Base-by-base conservation (phyloP, 352 stramenopile genomes). In the Phytopythium helicoides region DNA sequence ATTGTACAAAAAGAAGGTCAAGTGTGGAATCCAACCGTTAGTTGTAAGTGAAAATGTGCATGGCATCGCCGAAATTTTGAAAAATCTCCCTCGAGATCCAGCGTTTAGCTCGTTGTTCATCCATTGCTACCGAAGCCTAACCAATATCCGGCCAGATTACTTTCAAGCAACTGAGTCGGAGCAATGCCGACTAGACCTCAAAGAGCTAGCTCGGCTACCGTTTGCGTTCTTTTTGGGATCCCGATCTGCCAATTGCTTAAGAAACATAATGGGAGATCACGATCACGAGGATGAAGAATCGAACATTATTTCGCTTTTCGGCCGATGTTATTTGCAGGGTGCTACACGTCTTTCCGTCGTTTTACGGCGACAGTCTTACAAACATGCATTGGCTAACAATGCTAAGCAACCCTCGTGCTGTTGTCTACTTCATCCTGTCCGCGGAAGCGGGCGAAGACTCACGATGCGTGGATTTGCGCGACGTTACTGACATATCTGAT, bases 1-100 rank as follows among this genome's bases (percentile, higher is more conserved):
- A 8, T 66, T 87, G 48, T 92, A 94, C 73, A 94, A 94, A 49
- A 83, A 87, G 52, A 91, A 91, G 54, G 81, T 94, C 6, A 56
- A 49, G 7, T 87, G 79, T 37, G 83, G 79, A 0, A 46, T 94
- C 0, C 62, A 66, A 23, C 75, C 79, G 1, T 80, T 94, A 22
- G 9, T 86, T 0, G 55, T 73, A 7, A 89, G 68, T 1, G 76
- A 89, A 47, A 92, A 91, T 34, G 60, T 41, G 1, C 76, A 90
- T 37, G 79, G 76, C 0, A 87, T 95, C 35, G 82, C 76, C n/a
- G 79, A 89, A 60, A 76, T 96, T 16, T 57, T 96, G 46, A 86
- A 84, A 56, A 81, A 82, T n/a, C 44, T 96, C 0, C 87, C 87
- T 0, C 67, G 65, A 8, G 82, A 92, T 3, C 68, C 76, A 6